Evolutionary conservation across 148 eudicot genomes (phyloP).

Genomic region (Rhododendron molle): DNA sequence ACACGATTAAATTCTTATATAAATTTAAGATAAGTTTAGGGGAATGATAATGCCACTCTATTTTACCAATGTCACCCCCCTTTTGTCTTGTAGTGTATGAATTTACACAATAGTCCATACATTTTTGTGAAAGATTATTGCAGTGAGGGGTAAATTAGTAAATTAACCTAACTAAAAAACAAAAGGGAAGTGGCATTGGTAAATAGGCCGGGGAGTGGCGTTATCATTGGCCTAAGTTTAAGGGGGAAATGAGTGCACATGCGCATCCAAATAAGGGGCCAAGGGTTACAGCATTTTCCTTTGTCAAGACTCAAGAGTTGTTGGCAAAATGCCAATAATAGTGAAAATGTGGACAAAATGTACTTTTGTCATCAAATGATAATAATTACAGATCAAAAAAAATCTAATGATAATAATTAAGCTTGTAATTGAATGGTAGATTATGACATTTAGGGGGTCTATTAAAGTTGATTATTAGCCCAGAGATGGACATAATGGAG

Average conservation of each 20-base stretch:
- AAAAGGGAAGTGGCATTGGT: too few species aligned
- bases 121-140: too few species aligned
- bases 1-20: too few species aligned
- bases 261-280: neutral
- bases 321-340: slow-evolving; percentile 4
- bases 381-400: neutral
- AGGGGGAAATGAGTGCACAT: neutral
- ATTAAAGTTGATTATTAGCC: neutral
- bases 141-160: too few species aligned
- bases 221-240: too few species aligned
- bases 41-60: too few species aligned
- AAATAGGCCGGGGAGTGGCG: too few species aligned
- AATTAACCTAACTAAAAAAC: too few species aligned
- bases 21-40: too few species aligned
- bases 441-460: slow-evolving; percentile 15
- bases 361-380: slow-evolving; percentile 12
- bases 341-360: slow-evolving; percentile 11
- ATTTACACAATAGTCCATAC: too few species aligned
- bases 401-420: neutral
- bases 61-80: too few species aligned
- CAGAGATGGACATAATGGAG: slow-evolving; percentile 8
- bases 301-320: neutral
- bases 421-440: neutral
- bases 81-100: too few species aligned
- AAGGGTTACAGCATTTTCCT: neutral